Base-by-base conservation (phyloP, 108 stramenopile species). In the Nitzschia inconspicua region DNA sequence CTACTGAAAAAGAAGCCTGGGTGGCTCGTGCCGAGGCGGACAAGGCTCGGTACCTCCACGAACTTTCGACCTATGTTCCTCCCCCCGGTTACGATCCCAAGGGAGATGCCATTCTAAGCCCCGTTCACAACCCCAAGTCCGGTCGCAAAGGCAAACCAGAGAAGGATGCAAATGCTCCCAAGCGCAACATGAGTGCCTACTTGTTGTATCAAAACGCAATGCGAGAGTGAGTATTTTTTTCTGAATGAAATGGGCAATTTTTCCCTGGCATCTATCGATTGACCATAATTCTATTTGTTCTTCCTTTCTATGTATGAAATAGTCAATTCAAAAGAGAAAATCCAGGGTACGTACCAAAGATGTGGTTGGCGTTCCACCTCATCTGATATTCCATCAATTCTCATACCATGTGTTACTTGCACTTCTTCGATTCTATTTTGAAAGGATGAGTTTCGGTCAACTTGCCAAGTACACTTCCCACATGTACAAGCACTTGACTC, bases 381-480 rank as follows among this genome's bases (percentile, higher is more conserved):
- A n/a, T n/a, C n/a, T n/a, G n/a, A n/a, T n/a, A n/a, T n/a, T n/a
- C n/a, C n/a, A n/a, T n/a, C n/a, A n/a, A n/a, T n/a, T n/a, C n/a
- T n/a, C n/a, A n/a, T n/a, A n/a, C n/a, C n/a, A n/a, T n/a, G n/a
- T n/a, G n/a, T n/a, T n/a, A n/a, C n/a, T n/a, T n/a, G n/a, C n/a
- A n/a, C n/a, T n/a, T n/a, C n/a, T n/a, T n/a, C n/a, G n/a, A n/a
- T n/a, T n/a, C n/a, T n/a, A n/a, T n/a, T n/a, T n/a, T n/a, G n/a
- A n/a, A n/a, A n/a, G 83, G 65, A 89, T 89, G 85, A 89, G 83
- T 19, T 89, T 93, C 73, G 92, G 83, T 31, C 88, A 89, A 57
- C 79, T 93, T n/a, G 74, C 91, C 47, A 93, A 93, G 73, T 93
- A 85, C 73, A 93, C 91, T 0, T 87, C 86, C 1, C 79, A 87